These are phyloP conservation scores for Penicillium odoratum DNA, from an alignment of 495 filamentous ascomycete genomes.

Conservation along the genomic window DNA sequence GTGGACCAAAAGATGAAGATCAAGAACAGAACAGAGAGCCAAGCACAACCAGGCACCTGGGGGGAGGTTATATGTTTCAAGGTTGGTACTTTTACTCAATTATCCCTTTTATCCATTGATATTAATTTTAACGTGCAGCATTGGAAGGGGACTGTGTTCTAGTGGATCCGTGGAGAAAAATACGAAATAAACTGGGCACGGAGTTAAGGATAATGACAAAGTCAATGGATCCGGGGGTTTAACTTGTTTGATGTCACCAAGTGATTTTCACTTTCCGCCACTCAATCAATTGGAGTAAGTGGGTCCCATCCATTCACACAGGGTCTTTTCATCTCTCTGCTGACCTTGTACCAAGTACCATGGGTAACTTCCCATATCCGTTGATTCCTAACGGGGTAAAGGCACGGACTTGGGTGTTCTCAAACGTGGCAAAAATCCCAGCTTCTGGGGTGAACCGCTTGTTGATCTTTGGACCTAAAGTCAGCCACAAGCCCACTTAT, in stretches of 20 bases:
- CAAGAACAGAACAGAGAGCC: not conserved
- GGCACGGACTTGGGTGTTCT: not conserved
- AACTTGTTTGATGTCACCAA: not conserved
- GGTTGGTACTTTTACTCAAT: not conserved
- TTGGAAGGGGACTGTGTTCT: too few relatives aligned
- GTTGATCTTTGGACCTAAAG: conserved; percentile 1
- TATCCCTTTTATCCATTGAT: not conserved
- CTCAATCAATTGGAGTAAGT: conserved; percentile 2
- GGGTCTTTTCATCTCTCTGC: not conserved
- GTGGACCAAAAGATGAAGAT: not conserved
- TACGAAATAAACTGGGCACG: not conserved
- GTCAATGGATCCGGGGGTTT: conserved; percentile 1
- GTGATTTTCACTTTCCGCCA: not conserved
- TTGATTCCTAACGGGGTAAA: too few relatives aligned
- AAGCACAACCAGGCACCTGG: not conserved
- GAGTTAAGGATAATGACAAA: conserved; percentile 2
- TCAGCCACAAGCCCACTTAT: not conserved
- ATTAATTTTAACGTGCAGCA: too few relatives aligned
- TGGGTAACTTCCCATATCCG: not conserved
- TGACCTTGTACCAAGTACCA: not conserved
- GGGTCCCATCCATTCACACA: not conserved
- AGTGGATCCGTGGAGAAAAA: conserved; percentile 6
- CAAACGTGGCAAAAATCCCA: conserved; percentile 3
- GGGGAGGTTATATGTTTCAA: not conserved
- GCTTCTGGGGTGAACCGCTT: not conserved